Conservation (phyloP, 2,329 filamentous ascomycete genomes). For the Fusarium albidum region DNA sequence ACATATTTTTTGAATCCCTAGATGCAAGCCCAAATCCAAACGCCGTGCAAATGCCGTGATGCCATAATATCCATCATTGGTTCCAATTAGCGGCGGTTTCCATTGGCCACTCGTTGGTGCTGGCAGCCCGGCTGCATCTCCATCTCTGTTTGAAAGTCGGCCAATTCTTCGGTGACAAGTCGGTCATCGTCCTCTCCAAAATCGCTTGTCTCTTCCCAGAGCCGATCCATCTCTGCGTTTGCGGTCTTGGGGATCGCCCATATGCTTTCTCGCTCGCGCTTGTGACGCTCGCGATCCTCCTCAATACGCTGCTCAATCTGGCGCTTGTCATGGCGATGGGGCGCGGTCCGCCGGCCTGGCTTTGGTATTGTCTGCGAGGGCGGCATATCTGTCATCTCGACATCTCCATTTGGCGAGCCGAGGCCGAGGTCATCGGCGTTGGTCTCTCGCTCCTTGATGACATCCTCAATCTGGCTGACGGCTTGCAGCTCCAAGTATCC, state of each 20-base stretch:
- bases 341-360: conserved; percentile 43
- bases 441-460: conserved; percentile 80
- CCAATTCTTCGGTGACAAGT: conserved; percentile 76
- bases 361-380: conserved; percentile 52
- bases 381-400: conserved; percentile 52
- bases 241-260: conserved; percentile 79
- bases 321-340: conserved; percentile 73
- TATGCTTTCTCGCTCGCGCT: conserved; percentile 87
- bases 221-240: conserved; percentile 76
- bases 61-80: background rate
- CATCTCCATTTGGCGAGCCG: conserved; percentile 58
- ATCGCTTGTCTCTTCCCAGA: conserved; percentile 90
- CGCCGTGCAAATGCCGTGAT: conserved; percentile 39
- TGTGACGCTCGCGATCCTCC: conserved; percentile 94
- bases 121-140: conserved; percentile 49
- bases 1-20: conserved; percentile 30
- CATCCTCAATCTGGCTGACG: conserved; percentile 81
- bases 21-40: conserved; percentile 33
- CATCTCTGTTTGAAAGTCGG: conserved; percentile 56
- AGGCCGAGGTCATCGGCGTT: conserved; percentile 64
- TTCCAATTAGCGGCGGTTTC: conserved; percentile 37
- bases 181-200: conserved; percentile 87
- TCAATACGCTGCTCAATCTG: conserved; percentile 97
- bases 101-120: conserved; percentile 48
- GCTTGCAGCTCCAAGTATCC: conserved; percentile 77